Conservation (phyloP, 805 yeast species). For the Maudiozyma serrabonitensis region DNA sequence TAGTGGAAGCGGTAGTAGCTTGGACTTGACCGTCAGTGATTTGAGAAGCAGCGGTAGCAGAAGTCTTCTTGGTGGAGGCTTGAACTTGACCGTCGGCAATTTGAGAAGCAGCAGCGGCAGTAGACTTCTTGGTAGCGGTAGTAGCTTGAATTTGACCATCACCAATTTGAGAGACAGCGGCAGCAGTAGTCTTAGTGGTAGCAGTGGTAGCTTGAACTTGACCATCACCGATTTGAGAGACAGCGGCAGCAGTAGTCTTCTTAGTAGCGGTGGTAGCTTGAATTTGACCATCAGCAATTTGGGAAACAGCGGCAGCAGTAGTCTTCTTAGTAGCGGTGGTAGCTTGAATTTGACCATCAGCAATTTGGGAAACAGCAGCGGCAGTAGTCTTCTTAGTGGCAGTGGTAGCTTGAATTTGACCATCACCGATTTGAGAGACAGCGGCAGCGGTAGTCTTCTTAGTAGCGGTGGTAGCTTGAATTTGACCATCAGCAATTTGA, state of each 20-base stretch:
- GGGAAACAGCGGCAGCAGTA: constrained; percentile 34
- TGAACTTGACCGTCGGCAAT: constrained; percentile 24
- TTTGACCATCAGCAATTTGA: constrained; percentile 13
- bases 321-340: constrained; percentile 29
- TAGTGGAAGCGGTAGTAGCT: constrained; percentile 15
- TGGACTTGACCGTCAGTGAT: constrained; percentile 36
- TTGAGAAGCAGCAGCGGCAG: constrained; percentile 29
- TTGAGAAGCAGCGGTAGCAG: constrained; percentile 32
- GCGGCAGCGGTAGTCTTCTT: constrained; percentile 20
- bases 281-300: constrained; percentile 52
- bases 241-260: constrained; percentile 34
- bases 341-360: constrained; percentile 48
- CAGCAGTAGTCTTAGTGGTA: constrained; percentile 18
- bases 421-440: constrained; percentile 17
- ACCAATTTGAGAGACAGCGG: constrained; percentile 30
- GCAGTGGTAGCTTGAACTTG: constrained; percentile 18
- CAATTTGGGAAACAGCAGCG: constrained; percentile 43
- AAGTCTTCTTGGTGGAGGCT: constrained; percentile 23
- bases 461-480: constrained; percentile 20
- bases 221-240: constrained; percentile 1
- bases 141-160: constrained; percentile 24
- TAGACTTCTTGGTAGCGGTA: constrained; percentile 16
- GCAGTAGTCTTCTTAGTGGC: constrained; percentile 19
- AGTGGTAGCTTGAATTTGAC: constrained; percentile 20
- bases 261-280: constrained; percentile 19